Conservation (phyloP, 371 early-diverging fungal genomes). For the Rhizopus stolonifer region DNA sequence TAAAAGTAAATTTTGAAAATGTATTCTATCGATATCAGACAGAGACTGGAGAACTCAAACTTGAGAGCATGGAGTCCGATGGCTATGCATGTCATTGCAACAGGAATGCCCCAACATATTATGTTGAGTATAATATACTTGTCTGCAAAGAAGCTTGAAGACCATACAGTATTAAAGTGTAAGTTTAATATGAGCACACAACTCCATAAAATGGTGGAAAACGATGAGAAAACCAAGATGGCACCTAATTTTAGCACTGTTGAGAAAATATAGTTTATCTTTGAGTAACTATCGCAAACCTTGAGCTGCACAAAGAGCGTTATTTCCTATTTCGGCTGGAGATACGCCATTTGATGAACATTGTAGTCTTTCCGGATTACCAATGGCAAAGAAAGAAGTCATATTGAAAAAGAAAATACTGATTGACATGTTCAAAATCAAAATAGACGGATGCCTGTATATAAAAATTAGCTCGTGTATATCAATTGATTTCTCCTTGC, state of each 20-base stretch:
- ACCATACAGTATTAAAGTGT: conserved; percentile 70
- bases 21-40: conserved; percentile 52
- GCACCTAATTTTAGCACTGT: conserved; percentile 29
- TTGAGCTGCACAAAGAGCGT: conserved; percentile 62
- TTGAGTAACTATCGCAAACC: conserved; percentile 20
- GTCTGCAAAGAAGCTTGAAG: conserved; percentile 58
- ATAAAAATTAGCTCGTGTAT: neutral
- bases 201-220: conserved; percentile 62
- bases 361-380: conserved; percentile 55
- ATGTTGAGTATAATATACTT: conserved; percentile 54
- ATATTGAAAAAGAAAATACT: conserved; percentile 59
- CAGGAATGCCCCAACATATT: conserved; percentile 69
- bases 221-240: conserved; percentile 57
- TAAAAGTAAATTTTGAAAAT: conserved; percentile 62
- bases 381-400: conserved; percentile 54
- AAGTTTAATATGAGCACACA: conserved; percentile 62
- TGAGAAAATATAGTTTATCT: neutral
- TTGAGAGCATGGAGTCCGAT: conserved; percentile 54
- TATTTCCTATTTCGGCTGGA: conserved; percentile 55
- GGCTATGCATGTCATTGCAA: conserved; percentile 49
- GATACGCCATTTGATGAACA: conserved; percentile 48
- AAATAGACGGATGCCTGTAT: conserved; percentile 59
- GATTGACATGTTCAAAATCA: conserved; percentile 62
- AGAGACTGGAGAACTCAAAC: conserved; percentile 63
- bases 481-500: neutral